phyloP scores from a whole-genome alignment of 139 green algal species.

The Micractinium conductrix region DNA sequence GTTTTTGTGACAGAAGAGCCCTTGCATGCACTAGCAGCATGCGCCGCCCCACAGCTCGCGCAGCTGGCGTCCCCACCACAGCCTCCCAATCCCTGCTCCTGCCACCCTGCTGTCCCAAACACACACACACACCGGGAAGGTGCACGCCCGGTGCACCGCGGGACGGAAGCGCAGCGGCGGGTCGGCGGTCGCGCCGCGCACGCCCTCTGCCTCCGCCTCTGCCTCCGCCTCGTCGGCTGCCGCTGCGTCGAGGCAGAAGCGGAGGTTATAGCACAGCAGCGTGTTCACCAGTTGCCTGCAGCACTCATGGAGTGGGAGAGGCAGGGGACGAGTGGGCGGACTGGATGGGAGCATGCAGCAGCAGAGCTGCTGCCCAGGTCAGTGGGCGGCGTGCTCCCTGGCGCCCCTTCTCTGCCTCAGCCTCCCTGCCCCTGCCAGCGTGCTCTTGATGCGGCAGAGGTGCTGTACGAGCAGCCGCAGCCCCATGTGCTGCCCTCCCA shows the following conservation, averaged over 20 bases:
- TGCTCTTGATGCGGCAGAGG: too few species aligned
- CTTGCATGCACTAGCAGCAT: neutral
- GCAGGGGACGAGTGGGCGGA: neutral
- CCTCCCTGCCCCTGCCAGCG: neutral
- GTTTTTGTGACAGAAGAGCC: neutral
- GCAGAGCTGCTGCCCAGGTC: too few species aligned
- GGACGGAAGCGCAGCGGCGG: constrained; percentile 45
- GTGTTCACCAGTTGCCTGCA: constrained; percentile 49
- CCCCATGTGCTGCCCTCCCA: neutral
- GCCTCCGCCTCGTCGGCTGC: constrained; percentile 44
- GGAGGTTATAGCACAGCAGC: constrained; percentile 73
- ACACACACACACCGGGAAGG: constrained; percentile 50
- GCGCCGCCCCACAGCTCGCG: neutral
- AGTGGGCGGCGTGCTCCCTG: too few species aligned
- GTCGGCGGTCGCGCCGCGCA: neutral
- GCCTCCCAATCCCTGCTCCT: too few species aligned
- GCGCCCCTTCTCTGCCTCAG: neutral
- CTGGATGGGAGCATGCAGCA: neutral
- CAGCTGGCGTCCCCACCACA: neutral
- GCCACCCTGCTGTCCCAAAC: too few species aligned
- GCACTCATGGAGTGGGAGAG: neutral
- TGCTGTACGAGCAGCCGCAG: too few species aligned
- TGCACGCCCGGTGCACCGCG: constrained; percentile 45
- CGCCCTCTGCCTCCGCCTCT: neutral
- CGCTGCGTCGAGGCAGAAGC: constrained; percentile 43